Evolutionary conservation across 2,329 filamentous ascomycete genomes (phyloP), one percentile per base, ranked within the genome.

Genomic region (Fusarium siculi): DNA sequence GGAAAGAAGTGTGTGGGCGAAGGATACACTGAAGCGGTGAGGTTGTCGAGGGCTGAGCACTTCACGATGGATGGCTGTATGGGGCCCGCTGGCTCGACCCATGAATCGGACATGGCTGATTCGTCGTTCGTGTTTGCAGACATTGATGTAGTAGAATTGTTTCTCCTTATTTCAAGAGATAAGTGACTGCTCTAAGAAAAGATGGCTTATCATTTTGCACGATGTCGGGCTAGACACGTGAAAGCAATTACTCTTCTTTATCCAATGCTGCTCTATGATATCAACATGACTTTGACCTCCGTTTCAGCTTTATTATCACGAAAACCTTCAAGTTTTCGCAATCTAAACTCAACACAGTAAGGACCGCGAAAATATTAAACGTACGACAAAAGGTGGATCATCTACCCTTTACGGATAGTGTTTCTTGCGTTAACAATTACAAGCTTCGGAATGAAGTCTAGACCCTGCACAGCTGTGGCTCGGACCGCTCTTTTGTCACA

Each of bases 11-110:
- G n/a, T 14, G 64, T 44, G 2, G 64, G 64, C 1, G 64, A 64
- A 47, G 64, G 64, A 46, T 67, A 67, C 7, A 67, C 64, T 4
- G 64, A 47, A 14, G 60, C 64, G 12, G 64, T 67, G 39, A 67
- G 36, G 18, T 67, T 67, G 16, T 67, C 64, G 28, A 67, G 36
- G 14, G 64, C 53, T 25, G 64, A 67, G 23, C 44, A 64, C 25
- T 25, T 64, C 19, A 64, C 49, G 10, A 32, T 25, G 32, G 21
- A 25, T 14, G 64, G 25, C 10, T 37, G 44, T 32, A 64, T 1
- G 5, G 34, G 25, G 7, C 34, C 53, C 16, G 60, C 64, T 28
- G 64, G 64, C 39, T 58, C 50, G 50, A 67, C 60, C 64, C 64
- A 67, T 19, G 64, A 47, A 54, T 36, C 14, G 21, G 46, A 18